A percentile compares a stretch with the other conserved stretches of the same genome.
phyloP scores from a whole-genome alignment of 352 stramenopile species.

The Phytophthora europaea region DNA sequence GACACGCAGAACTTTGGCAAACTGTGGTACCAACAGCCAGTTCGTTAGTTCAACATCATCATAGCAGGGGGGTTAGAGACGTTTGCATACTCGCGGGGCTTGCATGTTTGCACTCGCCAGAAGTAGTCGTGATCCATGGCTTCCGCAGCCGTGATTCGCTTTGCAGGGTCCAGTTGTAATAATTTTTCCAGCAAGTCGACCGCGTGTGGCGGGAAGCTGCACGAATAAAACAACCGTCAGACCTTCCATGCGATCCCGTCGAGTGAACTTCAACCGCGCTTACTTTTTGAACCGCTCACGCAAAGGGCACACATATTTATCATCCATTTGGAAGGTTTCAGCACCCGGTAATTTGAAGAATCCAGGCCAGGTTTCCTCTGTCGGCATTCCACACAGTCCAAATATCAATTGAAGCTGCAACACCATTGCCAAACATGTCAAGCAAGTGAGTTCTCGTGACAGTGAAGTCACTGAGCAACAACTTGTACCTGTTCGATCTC shows the following conservation, averaged over 20 bases:
- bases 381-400: constrained; percentile 79
- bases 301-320: constrained; percentile 82
- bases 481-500: constrained; percentile 82
- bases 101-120: constrained; percentile 89
- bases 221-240: not conserved
- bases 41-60: constrained; percentile 8
- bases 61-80: not conserved
- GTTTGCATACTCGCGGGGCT: constrained; percentile 77
- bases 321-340: constrained; percentile 74
- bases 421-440: not conserved
- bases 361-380: constrained; percentile 81
- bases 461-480: not conserved
- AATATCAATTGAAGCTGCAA: constrained; percentile 83
- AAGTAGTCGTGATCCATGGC: constrained; percentile 99
- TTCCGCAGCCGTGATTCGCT: constrained; percentile 94
- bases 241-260: not conserved
- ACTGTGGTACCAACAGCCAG: constrained; percentile 38
- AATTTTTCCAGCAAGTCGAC: constrained; percentile 95
- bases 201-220: constrained; percentile 79
- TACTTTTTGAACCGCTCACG: constrained; percentile 87
- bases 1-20: constrained; percentile 89
- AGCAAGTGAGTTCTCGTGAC: constrained; percentile 1
- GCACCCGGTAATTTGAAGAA: constrained; percentile 82
- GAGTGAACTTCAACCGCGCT: constrained; percentile 17
- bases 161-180: constrained; percentile 95